These are phyloP conservation scores for Durusdinium trenchii DNA, from an alignment of 73 alveolate genomes.

Conservation along the genomic window DNA sequence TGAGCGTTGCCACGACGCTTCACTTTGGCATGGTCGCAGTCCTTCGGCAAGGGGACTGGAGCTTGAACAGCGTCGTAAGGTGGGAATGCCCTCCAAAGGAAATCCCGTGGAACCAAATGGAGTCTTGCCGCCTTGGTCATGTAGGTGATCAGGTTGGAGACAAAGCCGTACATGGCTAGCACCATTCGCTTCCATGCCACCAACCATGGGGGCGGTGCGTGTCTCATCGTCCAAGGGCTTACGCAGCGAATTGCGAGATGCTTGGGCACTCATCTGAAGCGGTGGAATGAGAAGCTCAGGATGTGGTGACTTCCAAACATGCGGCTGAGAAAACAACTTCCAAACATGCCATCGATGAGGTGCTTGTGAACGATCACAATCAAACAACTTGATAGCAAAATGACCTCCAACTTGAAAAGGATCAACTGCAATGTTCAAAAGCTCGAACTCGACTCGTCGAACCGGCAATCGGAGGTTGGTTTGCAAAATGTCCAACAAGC, in stretches of 20 bases:
- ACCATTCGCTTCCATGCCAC: background rate
- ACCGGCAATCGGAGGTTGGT: background rate
- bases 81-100: background rate
- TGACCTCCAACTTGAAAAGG: background rate
- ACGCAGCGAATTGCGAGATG: background rate
- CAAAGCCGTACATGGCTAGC: background rate
- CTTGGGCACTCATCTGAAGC: background rate
- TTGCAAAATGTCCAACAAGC: background rate
- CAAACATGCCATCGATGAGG: too few relatives aligned
- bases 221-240: background rate
- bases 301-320: background rate
- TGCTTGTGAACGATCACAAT: background rate
- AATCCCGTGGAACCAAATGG: background rate
- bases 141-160: background rate
- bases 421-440: background rate
- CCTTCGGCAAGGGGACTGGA: background rate
- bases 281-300: background rate
- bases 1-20: background rate
- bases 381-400: background rate
- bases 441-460: background rate
- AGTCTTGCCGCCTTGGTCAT: background rate
- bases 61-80: background rate
- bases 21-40: background rate
- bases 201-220: slow-evolving; percentile 10
- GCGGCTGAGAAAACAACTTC: background rate